Percentiles rank a stretch among this genome's conserved stretches.
These are phyloP conservation scores for Poa pratensis DNA, from an alignment of 176 grass and related monocot genomes.

Conservation along the genomic window DNA sequence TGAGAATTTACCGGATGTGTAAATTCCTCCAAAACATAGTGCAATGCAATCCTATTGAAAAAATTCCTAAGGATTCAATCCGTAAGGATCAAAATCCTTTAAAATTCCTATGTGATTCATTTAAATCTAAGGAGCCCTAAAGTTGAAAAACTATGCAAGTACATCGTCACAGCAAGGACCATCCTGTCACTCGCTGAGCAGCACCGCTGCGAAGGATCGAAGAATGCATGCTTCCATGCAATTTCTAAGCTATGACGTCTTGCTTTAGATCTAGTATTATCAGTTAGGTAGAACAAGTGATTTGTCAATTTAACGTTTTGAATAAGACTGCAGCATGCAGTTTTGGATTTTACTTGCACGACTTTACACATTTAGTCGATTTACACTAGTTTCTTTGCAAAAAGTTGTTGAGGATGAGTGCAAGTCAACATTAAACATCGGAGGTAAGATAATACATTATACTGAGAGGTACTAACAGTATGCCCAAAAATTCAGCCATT, in stretches of 20 bases:
- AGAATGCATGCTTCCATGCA: neutral
- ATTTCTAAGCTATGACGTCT: neutral
- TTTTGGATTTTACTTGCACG: neutral
- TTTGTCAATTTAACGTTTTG: neutral
- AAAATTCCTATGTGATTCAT: no score
- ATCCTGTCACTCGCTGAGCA: neutral
- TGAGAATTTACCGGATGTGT: no score
- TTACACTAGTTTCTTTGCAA: no score
- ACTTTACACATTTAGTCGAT: no score
- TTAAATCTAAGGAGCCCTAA: no score
- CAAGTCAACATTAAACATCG: no score
- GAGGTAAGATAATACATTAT: constrained; percentile 7
- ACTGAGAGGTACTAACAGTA: neutral
- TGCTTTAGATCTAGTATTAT: neutral
- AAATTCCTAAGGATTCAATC: no score
- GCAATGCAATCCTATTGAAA: no score
- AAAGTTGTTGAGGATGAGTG: no score
- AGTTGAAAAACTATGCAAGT: no score
- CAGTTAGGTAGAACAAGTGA: neutral
- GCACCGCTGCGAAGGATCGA: neutral
- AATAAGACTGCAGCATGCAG: neutral
- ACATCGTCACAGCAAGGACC: neutral
- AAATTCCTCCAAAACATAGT: no score
- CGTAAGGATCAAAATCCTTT: no score
- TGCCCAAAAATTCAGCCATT: neutral